Evolutionary conservation across 2,329 filamentous ascomycete genomes (phyloP).

Genomic region (Penicillium sp.): DNA sequence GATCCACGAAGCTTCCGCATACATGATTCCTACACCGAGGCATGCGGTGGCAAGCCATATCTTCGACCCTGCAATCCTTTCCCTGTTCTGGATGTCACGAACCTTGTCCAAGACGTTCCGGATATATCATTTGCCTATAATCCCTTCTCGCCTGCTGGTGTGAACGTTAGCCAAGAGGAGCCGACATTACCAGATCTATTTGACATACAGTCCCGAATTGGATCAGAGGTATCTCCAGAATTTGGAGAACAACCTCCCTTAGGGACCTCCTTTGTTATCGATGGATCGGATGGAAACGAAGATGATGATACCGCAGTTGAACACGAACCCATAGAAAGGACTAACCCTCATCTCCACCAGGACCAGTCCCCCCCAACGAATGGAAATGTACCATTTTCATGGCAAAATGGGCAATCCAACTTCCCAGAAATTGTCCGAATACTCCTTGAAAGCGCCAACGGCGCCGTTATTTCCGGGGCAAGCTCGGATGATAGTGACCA

Average conservation of each 20-base stretch:
- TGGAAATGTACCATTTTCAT: background rate
- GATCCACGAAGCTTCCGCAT: slow-evolving; percentile 41
- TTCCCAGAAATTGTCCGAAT: background rate
- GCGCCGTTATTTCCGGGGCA: background rate
- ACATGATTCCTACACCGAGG: slow-evolving; percentile 31
- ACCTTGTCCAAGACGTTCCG: slow-evolving; percentile 22
- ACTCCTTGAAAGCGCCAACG: background rate
- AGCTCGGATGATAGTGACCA: background rate
- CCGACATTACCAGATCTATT: slow-evolving; percentile 27
- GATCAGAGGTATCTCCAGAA: background rate
- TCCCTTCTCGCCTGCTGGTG: slow-evolving; percentile 22
- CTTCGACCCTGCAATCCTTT: slow-evolving; percentile 19
- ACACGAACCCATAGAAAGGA: background rate
- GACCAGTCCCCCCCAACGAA: background rate
- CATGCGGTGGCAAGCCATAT: slow-evolving; percentile 33
- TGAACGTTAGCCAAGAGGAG: slow-evolving; percentile 20
- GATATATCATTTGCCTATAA: slow-evolving; percentile 28
- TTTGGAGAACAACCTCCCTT: background rate
- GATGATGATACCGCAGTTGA: background rate
- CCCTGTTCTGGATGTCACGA: slow-evolving; percentile 29
- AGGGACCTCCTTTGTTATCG: background rate
- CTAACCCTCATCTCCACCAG: background rate
- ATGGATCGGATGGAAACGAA: background rate
- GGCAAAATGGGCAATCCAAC: background rate
- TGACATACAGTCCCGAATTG: slow-evolving; percentile 22